Percentiles rank a stretch among this genome's conserved stretches.
Evolutionary conservation across 352 stramenopile genomes (phyloP).

Genomic region (Phytophthora ohioensis): DNA sequence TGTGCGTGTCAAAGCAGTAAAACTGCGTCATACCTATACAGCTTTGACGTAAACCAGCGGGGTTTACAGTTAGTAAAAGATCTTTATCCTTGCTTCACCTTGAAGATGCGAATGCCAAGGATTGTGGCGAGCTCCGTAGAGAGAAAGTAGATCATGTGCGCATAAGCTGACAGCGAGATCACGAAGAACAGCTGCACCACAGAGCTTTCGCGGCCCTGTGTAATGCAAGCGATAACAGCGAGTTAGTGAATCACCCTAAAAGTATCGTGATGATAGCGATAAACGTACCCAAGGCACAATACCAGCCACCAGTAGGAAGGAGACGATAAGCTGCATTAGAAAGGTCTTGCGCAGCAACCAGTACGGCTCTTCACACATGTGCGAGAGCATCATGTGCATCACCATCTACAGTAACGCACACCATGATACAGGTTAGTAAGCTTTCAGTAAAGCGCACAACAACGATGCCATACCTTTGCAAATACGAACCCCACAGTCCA

Average conservation of each 20-base stretch:
- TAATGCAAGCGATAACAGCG: neutral
- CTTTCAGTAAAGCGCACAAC: neutral
- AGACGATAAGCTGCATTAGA: conserved; percentile 63
- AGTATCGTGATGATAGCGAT: neutral
- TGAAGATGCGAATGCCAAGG: conserved; percentile 85
- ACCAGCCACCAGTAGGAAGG: conserved; percentile 72
- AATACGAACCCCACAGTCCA: conserved; percentile 87
- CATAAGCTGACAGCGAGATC: conserved; percentile 71
- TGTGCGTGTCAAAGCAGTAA: conserved; percentile 12
- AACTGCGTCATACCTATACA: conserved; percentile 1
- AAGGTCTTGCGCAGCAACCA: conserved; percentile 90
- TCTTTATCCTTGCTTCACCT: conserved; percentile 67
- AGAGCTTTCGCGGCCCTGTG: conserved; percentile 68
- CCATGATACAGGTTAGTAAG: neutral
- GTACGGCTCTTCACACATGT: conserved; percentile 89
- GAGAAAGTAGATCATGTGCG: conserved; percentile 89
- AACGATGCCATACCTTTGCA: conserved; percentile 60
- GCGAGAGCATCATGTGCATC: conserved; percentile 91
- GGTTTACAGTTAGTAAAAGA: conserved; percentile 4
- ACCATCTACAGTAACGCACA: conserved; percentile 66
- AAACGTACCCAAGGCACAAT: conserved; percentile 78
- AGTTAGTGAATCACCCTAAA: conserved; percentile 11
- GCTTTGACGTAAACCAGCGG: neutral
- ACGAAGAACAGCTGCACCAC: conserved; percentile 84
- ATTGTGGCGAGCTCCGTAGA: conserved; percentile 78